Evolutionary conservation across 2,329 filamentous ascomycete genomes (phyloP), one percentile per base, ranked within the genome.

Genomic region (Penicillium sclerotiorum): DNA sequence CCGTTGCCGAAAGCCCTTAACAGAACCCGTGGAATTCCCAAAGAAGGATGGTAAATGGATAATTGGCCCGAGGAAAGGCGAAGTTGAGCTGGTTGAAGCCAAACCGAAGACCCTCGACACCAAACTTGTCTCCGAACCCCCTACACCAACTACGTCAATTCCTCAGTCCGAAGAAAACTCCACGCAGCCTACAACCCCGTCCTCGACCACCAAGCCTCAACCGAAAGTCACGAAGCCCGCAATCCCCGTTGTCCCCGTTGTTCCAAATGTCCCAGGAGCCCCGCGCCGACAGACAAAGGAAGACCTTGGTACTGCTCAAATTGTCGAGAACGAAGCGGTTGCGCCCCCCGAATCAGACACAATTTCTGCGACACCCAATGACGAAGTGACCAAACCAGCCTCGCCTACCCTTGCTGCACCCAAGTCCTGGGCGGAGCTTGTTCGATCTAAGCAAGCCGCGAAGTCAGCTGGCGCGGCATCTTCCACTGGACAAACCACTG

Each of bases 361-460:
- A 5, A 36, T 47, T 1, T 36, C 50, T 8, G 40, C 45, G 27
- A 21, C 45, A 22, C 22, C 50, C 18, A 23, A 44, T 20, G 61
- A 59, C 6, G 21, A 44, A 15, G 18, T 43, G 12, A 56, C 67
- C 4, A 75, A 75, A 40, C 65, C 70, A 53, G 58, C 63, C 25
- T 68, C 74, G 1, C 66, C 75, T 43, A 66, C 70, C 32, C 68
- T 67, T n/a, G 72, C 77, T 38, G 72, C 77, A n/a, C 79, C 81
- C 21, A 81, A 86, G 62, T 85, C 83, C 1, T 90, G 86, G 86
- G 84, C 86, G 21, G 86, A 87, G 55, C 75, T 89, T 37, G 79
- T 89, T 45, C 79, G 83, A 45, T 72, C 77, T 8, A 79, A 80
- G 58, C 69, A 75, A 13, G 55, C 68, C 21, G 57, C 66, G 6